Evolutionary conservation across 2,329 filamentous ascomycete species (phyloP).

Genomic region (Aphanocladium album): DNA sequence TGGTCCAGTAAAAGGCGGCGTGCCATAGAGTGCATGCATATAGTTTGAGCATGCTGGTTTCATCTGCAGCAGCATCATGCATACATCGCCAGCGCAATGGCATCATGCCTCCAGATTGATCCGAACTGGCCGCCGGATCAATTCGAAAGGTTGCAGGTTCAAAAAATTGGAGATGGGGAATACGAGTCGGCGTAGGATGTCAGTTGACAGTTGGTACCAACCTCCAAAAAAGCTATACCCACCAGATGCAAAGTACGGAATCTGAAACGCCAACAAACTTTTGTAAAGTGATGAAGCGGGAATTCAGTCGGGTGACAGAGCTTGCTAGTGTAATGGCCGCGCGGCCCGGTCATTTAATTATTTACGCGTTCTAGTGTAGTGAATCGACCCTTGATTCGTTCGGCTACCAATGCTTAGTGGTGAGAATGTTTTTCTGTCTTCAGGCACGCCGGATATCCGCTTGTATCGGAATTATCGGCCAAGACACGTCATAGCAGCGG

Average conservation of each 20-base stretch:
- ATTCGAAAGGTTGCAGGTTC: background rate
- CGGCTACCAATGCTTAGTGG: background rate
- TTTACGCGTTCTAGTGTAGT: background rate
- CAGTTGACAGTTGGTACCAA: background rate
- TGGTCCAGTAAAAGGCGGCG: background rate
- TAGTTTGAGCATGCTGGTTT: background rate
- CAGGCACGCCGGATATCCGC: background rate
- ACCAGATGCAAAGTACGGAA: background rate
- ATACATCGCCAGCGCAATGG: background rate
- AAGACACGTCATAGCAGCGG: background rate
- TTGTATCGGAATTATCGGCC: background rate
- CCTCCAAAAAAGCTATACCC: background rate
- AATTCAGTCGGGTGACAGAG: background rate
- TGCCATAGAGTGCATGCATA: background rate
- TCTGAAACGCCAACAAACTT: slow-evolving; percentile 3
- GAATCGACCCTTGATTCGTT: background rate
- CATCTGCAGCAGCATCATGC: background rate
- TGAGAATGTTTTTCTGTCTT: background rate
- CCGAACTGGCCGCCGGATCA: background rate
- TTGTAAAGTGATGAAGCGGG: background rate
- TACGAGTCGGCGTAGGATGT: background rate
- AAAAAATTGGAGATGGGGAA: background rate
- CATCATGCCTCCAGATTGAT: background rate
- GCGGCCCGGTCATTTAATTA: slow-evolving; percentile 2
- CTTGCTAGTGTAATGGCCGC: background rate